These are phyloP conservation scores for Candida wancherniae DNA, from an alignment of 805 yeast genomes.

Conservation along the genomic window DNA sequence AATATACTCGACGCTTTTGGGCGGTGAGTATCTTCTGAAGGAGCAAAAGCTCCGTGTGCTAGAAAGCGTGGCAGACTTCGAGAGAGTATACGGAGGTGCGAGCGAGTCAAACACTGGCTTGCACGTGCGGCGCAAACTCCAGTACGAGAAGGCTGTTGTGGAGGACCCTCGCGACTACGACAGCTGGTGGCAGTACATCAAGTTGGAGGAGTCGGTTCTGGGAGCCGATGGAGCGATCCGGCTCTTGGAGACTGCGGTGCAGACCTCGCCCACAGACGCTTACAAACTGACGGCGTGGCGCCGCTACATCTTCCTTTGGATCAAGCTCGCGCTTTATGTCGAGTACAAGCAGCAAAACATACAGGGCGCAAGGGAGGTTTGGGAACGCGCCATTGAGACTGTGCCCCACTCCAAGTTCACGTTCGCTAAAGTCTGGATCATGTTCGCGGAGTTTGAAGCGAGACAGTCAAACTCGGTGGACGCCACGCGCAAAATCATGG, in stretches of 20 bases:
- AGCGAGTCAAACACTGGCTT: slow-evolving; percentile 51
- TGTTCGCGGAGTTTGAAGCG: slow-evolving; percentile 66
- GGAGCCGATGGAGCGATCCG: slow-evolving; percentile 25
- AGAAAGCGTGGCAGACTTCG: slow-evolving; percentile 49
- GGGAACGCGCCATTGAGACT: slow-evolving; percentile 42
- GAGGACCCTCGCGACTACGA: slow-evolving; percentile 58
- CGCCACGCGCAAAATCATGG: slow-evolving; percentile 63
- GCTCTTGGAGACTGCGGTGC: slow-evolving; percentile 43
- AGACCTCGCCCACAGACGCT: slow-evolving; percentile 29
- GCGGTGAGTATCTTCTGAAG: slow-evolving; percentile 16
- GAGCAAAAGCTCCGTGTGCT: slow-evolving; percentile 16
- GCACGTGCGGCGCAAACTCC: slow-evolving; percentile 48
- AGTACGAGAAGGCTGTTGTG: slow-evolving; percentile 47
- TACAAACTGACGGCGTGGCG: slow-evolving; percentile 50
- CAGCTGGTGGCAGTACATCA: slow-evolving; percentile 76
- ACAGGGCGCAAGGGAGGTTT: slow-evolving; percentile 46
- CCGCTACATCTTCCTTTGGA: slow-evolving; percentile 67
- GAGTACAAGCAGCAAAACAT: slow-evolving; percentile 47
- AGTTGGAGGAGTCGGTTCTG: slow-evolving; percentile 41
- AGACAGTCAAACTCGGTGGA: slow-evolving; percentile 43
- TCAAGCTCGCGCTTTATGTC: slow-evolving; percentile 55
- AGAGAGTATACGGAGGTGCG: slow-evolving; percentile 57
- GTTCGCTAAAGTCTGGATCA: slow-evolving; percentile 70
- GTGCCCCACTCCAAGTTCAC: slow-evolving; percentile 61
- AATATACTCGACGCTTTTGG: slow-evolving; percentile 49